Percentiles rank a stretch among this genome's conserved stretches.
phyloP scores from a whole-genome alignment of 305 asterid genomes.

The Fraxinus albicans region DNA sequence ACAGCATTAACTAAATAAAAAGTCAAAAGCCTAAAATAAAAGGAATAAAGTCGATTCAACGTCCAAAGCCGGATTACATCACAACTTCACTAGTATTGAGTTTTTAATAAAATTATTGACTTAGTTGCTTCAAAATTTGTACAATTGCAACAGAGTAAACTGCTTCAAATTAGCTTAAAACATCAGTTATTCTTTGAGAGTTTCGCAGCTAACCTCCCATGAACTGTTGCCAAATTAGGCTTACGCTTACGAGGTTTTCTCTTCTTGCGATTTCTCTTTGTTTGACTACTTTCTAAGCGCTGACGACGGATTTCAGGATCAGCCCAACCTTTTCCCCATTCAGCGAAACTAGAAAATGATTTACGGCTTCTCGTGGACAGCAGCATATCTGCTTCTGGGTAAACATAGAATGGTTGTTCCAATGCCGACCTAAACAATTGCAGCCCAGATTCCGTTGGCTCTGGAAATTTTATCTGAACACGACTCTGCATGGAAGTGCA shows the following conservation, averaged over 20 bases:
- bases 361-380: slow-evolving; percentile 39
- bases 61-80: not conserved
- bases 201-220: slow-evolving; percentile 68
- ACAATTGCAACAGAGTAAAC: not conserved
- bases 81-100: not conserved
- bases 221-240: slow-evolving; percentile 51
- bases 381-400: slow-evolving; percentile 79
- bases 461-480: slow-evolving; percentile 61
- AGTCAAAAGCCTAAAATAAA: not conserved
- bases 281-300: slow-evolving; percentile 44
- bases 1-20: too few relatives aligned
- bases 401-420: slow-evolving; percentile 40
- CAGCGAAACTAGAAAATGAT: slow-evolving; percentile 63
- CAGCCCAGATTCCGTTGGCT: slow-evolving; percentile 50
- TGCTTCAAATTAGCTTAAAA: not conserved
- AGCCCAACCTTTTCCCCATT: slow-evolving; percentile 87
- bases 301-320: slow-evolving; percentile 77
- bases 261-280: slow-evolving; percentile 39
- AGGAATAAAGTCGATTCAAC: not conserved
- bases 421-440: slow-evolving; percentile 40
- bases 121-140: not conserved
- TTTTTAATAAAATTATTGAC: not conserved
- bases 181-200: slow-evolving; percentile 37
- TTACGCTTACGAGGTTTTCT: slow-evolving; percentile 31
- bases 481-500: slow-evolving; percentile 37